These are phyloP conservation scores for Leishmania aethiopica DNA, from an alignment of 208 protist species.

Conservation along the genomic window DNA sequence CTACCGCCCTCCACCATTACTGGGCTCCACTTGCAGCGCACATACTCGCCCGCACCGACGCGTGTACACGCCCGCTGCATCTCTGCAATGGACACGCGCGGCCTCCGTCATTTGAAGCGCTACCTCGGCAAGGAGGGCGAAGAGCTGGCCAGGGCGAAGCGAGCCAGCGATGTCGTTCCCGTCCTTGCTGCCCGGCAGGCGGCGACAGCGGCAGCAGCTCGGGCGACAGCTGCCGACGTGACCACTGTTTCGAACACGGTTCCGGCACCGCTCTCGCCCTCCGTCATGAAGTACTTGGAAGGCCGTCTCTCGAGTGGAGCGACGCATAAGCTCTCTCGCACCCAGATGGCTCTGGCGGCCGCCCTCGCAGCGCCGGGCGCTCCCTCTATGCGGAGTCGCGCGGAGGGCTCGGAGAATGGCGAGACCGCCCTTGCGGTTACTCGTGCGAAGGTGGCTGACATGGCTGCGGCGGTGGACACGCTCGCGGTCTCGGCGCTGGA, in stretches of 20 bases:
- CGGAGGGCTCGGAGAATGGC: not conserved
- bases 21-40: not conserved
- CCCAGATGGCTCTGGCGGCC: conserved; percentile 24
- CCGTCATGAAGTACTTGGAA: conserved; percentile 28
- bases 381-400: not conserved
- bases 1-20: not conserved
- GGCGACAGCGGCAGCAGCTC: not conserved
- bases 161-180: conserved; percentile 58
- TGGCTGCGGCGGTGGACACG: conserved; percentile 15
- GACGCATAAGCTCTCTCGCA: conserved; percentile 19
- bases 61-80: not conserved
- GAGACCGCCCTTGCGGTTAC: conserved; percentile 35
- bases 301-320: conserved; percentile 10
- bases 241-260: not conserved
- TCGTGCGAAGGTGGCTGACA: conserved; percentile 23
- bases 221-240: not conserved
- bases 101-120: conserved; percentile 47
- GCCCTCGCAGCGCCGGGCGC: conserved; percentile 17
- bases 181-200: conserved; percentile 37
- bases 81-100: conserved; percentile 37
- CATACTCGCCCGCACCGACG: not conserved
- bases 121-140: conserved; percentile 40
- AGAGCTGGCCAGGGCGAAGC: conserved; percentile 42
- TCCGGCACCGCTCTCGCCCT: not conserved
- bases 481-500: conserved; percentile 45